Evolutionary conservation across 345 rosid species (phyloP).

Genomic region (Corchorus capsularis): DNA sequence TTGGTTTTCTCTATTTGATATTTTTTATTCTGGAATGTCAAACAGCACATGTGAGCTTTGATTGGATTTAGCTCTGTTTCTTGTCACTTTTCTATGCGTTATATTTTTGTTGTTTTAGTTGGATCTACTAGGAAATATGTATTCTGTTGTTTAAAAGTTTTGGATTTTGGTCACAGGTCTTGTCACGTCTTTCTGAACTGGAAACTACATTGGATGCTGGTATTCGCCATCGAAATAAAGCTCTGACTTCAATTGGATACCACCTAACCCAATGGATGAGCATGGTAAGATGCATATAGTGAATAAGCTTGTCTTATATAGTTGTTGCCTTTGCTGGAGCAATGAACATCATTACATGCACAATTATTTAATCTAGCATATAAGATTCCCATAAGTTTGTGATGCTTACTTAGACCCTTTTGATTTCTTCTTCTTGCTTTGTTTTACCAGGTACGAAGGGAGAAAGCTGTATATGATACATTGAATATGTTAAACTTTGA

Average conservation of each 20-base stretch:
- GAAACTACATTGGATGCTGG: constrained; percentile 95
- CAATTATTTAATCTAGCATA: background rate
- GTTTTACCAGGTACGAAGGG: constrained; percentile 71
- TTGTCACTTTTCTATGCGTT: constrained; percentile 3
- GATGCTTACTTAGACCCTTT: background rate
- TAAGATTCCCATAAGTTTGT: constrained; percentile 3
- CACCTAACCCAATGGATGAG: constrained; percentile 76
- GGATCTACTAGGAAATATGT: background rate
- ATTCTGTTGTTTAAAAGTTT: constrained; percentile 20
- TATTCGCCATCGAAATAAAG: constrained; percentile 71
- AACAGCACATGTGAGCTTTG: background rate
- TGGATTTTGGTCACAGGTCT: constrained; percentile 54
- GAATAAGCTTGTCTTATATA: background rate
- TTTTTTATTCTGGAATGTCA: background rate
- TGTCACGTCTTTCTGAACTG: constrained; percentile 85
- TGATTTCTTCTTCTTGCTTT: constrained; percentile 6
- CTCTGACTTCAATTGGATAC: constrained; percentile 70
- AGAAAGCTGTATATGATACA: constrained; percentile 89
- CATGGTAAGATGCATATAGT: constrained; percentile 50
- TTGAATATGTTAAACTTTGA: constrained; percentile 95
- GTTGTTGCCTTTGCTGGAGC: constrained; percentile 11
- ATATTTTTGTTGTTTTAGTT: background rate
- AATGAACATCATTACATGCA: background rate
- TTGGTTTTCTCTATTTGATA: background rate
- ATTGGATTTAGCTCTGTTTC: background rate